phyloP scores from a whole-genome alignment of 2,329 filamentous ascomycete genomes.

The Tricladium varicosporioides region DNA sequence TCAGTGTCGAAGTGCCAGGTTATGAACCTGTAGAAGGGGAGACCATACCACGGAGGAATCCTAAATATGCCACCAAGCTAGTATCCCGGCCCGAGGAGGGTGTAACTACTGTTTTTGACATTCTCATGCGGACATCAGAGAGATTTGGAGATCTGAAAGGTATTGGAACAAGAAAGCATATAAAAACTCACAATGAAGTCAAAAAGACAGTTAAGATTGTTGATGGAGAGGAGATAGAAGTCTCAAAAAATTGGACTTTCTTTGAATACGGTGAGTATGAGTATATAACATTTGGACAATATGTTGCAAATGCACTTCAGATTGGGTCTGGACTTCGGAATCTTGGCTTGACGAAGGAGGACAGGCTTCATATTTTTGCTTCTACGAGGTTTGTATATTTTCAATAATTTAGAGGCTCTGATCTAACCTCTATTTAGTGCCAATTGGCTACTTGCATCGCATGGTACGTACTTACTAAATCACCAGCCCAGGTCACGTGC shows the following conservation, averaged over 20 bases:
- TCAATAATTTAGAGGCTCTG: background rate
- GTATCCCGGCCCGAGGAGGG: constrained; percentile 39
- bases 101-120: constrained; percentile 60
- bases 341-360: constrained; percentile 63
- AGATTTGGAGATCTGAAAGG: constrained; percentile 61
- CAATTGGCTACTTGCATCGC: constrained; percentile 49
- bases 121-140: constrained; percentile 63
- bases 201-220: constrained; percentile 87
- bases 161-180: constrained; percentile 66
- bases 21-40: constrained; percentile 59
- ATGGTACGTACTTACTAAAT: constrained; percentile 34
- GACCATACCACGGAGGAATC: constrained; percentile 59
- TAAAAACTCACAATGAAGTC: constrained; percentile 74
- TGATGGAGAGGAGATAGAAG: constrained; percentile 72
- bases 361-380: constrained; percentile 76
- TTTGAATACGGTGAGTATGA: constrained; percentile 78
- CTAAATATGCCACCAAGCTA: constrained; percentile 15
- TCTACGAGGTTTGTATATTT: constrained; percentile 51
- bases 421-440: constrained; percentile 16
- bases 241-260: constrained; percentile 84
- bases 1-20: constrained; percentile 59
- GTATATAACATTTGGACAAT: constrained; percentile 74
- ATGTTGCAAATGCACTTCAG: constrained; percentile 65
- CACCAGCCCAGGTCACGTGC: too few relatives aligned
- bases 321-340: constrained; percentile 69